Evolutionary conservation across 306 rosid species (phyloP), one percentile per base, ranked within the genome.

Genomic region (Inga leiocalycina): DNA sequence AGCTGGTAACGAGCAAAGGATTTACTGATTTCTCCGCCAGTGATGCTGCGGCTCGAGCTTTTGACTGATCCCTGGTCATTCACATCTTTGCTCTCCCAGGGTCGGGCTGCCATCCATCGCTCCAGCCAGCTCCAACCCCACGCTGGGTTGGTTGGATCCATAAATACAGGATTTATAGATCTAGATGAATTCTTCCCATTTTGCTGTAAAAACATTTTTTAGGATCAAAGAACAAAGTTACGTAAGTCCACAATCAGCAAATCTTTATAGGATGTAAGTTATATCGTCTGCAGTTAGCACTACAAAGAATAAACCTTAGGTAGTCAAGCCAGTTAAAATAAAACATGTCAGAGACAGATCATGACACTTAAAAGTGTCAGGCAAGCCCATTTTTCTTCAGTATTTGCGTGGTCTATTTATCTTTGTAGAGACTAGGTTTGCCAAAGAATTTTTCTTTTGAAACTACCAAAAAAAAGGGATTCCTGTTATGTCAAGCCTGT

Each of bases 101-200:
- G 90, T 65, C 91, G 88, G 20, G 97, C 97, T 51, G 98, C 98
- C 91, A 90, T 94, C 98, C 99, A 97, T 80, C 99, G 89, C 81
- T 97, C 99, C 77, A 93, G 84, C 99, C 99, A 97, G 88, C 99
- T 97, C 99, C 99, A 97, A 32, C 99, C 99, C 99, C 99, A 97
- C 59, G 90, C 79, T 24, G 99, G 98, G 85, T 94, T 94, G 72
- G 91, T 90, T 85, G 97, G 98, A 88, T 97, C 99, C 95, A 90
- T 91, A 87, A 97, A 97, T 89, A 93, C 86, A 43, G 99, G 99
- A 83, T 91, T 97, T 69, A 89, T 45, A 83, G 93, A 90, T 84
- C 88, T 91, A 14, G 93, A 80, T 30, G 95, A 79, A 76, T 87
- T 92, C 93, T 94, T 97, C 92, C 87, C 82, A 80, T 86, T 90